Conservation (phyloP, 2,329 filamentous ascomycete species). For the Xylariales sp. region DNA sequence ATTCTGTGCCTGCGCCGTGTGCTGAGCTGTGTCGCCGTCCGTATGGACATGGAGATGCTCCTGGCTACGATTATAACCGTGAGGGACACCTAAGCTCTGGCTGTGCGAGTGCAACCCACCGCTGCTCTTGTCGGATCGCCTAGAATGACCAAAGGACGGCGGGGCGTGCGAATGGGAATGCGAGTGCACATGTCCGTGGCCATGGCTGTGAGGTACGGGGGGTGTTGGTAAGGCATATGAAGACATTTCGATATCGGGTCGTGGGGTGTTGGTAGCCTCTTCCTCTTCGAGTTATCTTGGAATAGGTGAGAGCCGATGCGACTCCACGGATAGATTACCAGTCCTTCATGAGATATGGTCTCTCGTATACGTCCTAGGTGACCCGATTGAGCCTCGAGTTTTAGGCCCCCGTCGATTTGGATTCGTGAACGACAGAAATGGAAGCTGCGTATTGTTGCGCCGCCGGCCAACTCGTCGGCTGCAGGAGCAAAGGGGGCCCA, state of each 20-base stretch:
- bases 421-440: neutral
- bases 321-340: constrained; percentile 3
- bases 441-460: constrained; percentile 3
- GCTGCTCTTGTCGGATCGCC: constrained; percentile 26
- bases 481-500: no score
- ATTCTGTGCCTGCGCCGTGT: constrained; percentile 14
- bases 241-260: constrained; percentile 34
- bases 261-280: neutral
- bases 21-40: constrained; percentile 18
- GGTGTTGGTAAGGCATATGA: constrained; percentile 51
- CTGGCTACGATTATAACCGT: constrained; percentile 29
- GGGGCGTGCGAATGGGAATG: constrained; percentile 34
- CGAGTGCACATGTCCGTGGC: constrained; percentile 30
- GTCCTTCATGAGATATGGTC: constrained; percentile 2
- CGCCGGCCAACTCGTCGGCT: neutral
- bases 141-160: constrained; percentile 34
- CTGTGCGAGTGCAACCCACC: constrained; percentile 22
- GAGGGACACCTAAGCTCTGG: constrained; percentile 26
- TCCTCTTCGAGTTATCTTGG: neutral
- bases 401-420: neutral
- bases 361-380: neutral
- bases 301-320: constrained; percentile 3
- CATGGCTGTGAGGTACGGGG: constrained; percentile 39
- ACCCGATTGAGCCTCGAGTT: neutral
- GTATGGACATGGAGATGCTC: constrained; percentile 25